Base-by-base conservation (phyloP, 768 basidiomycete species). In the Rhodotorula graminis region DNA sequence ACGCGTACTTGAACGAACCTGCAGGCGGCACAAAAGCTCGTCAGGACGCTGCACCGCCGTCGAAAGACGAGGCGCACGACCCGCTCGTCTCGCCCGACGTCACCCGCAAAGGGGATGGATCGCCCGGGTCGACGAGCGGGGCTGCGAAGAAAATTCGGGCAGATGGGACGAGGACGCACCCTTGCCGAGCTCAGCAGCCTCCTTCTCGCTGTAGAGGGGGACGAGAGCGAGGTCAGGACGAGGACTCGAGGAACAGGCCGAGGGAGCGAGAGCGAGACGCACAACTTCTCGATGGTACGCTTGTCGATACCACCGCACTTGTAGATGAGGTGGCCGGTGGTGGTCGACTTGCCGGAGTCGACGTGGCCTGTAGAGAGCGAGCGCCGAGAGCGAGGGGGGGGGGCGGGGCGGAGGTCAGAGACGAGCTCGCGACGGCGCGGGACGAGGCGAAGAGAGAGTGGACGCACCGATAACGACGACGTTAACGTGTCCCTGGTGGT, bases 281-380 rank as follows among this genome's bases (percentile, higher is more conserved):
- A 73, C 72, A 76, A 76, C 75, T 76, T 76, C 78, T 94, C 93
- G 78, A 95, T 94, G 82, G 92, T 93, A 89, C 93, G 93, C 88
- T 98, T 99, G 84, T 99, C 96, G 86, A 99, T 99, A 91, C 96
- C 96, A 89, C 96, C 96, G 84, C 96, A 99, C 89, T 99, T 96
- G 92, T 97, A 98, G 89, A 98, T 98, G 86, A 99, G 87, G 86
- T 99, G 96, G 78, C 96, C 96, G 79, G 96, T 99, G 81, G 96
- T 99, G 85, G 96, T 99, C 71, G 95, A 98, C 86, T 98, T 99
- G 79, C 95, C 95, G 83, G 95, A 97, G 86, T 97, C 93, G 91
- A 94, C 92, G 87, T 94, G 93, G 78, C 94, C 93, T 61, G 44
- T 27, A 59, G 84, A 94, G 42, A 23, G 42, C 27, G 11, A 9